These are phyloP conservation scores for Fraxinus velutina DNA, from an alignment of 305 asterid species.

Conservation along the genomic window DNA sequence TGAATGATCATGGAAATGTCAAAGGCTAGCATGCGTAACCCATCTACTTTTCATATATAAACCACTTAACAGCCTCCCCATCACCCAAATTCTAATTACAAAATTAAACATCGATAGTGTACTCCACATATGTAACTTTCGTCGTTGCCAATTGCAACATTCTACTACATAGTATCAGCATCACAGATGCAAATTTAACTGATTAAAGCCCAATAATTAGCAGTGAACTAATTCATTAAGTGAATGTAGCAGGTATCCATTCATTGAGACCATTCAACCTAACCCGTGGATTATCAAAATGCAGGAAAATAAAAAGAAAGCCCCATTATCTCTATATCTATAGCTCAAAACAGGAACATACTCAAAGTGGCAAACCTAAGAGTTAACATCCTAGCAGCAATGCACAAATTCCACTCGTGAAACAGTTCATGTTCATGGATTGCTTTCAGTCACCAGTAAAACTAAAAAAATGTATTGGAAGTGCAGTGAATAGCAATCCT, in stretches of 20 bases:
- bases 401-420: not conserved
- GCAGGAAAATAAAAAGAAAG: not conserved
- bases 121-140: not conserved
- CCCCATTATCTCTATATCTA: not conserved
- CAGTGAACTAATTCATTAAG: not conserved
- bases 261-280: not conserved
- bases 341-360: not conserved
- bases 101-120: not conserved
- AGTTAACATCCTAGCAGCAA: not conserved
- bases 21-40: conserved; percentile 3
- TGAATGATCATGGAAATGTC: not conserved
- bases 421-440: not conserved
- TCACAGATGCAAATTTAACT: not conserved
- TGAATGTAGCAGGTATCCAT: not conserved
- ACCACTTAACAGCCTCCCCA: not conserved
- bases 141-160: not conserved
- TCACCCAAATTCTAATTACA: not conserved
- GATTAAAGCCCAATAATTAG: not conserved
- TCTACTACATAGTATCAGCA: not conserved
- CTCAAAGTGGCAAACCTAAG: not conserved
- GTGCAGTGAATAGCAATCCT: not conserved
- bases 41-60: not conserved
- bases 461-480: not conserved
- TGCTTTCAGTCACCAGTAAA: not conserved
- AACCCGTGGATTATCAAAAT: not conserved